A percentile compares a stretch with the other conserved stretches of the same genome.
These are phyloP conservation scores for Aspergillus texensis DNA, from an alignment of 2,329 filamentous ascomycete genomes.

Conservation along the genomic window DNA sequence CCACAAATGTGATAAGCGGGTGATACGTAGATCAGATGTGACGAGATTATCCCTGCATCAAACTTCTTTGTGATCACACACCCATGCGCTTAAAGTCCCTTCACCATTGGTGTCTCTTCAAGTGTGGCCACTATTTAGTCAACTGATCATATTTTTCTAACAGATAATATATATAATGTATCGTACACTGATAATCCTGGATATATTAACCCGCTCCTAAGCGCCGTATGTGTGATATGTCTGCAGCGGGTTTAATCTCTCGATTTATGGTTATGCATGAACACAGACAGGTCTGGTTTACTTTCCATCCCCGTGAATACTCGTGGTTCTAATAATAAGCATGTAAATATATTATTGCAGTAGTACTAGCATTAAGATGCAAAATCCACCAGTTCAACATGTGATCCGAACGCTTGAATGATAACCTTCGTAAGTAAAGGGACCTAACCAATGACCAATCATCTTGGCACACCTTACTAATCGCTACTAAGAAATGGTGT, in stretches of 20 bases:
- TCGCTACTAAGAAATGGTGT: not conserved
- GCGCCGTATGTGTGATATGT: not conserved
- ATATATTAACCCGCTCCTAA: not conserved
- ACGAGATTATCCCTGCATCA: not conserved
- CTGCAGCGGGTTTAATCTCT: not conserved
- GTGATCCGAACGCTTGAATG: no score
- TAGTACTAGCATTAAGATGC: not conserved
- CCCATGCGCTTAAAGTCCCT: not conserved
- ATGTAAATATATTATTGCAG: not conserved
- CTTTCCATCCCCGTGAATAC: not conserved
- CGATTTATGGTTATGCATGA: not conserved
- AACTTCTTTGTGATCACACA: not conserved
- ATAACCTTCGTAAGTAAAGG: not conserved
- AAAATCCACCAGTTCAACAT: no score
- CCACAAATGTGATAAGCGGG: not conserved
- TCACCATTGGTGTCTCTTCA: not conserved
- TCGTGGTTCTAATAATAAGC: not conserved
- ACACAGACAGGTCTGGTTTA: not conserved
- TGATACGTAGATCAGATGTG: not conserved
- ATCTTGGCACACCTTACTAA: not conserved
- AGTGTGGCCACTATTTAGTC: not conserved
- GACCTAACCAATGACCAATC: not conserved
- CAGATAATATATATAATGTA: not conserved
- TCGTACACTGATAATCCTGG: not conserved
- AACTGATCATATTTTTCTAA: not conserved